Base-by-base conservation (phyloP, 2,329 filamentous ascomycete genomes). In the Cryphonectria parasitica region DNA sequence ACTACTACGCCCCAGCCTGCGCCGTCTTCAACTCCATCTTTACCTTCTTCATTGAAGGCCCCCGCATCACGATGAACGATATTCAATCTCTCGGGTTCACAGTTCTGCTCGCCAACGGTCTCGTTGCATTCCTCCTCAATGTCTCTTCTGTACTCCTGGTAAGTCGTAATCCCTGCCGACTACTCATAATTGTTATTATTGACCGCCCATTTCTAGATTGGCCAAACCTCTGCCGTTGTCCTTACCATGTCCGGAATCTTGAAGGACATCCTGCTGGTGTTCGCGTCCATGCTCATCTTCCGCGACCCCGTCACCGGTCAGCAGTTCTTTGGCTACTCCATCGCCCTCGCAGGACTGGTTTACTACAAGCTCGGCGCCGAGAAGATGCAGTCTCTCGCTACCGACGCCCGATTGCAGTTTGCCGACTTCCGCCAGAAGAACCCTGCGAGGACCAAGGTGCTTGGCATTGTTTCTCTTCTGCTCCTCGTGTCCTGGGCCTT, bases 1-100 rank as follows among this genome's bases (percentile, higher is more conserved):
- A 94, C 86, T 94, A 94, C 85, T 94, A 93, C 76, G 92, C 92
- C 1, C 92, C 92, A 28, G 89, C 92, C 68, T 94, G 92, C 81
- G 91, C 92, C 65, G 82, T 89, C 78, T 93, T 94, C 87, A 94
- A 94, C 83, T 88, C 89, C 76, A 79, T 88, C n/a, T 87, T 92
- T 68, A 90, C 91, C 71, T 82, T 94, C 52, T 82, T 92, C 77
- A 88, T 89, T 80, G 92, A 94, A 80, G 80, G 93, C 7, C 90
- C 90, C 72, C 83, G 82, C 70, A 86, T 93, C 78, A 85, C 85
- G 67, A 87, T 92, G 82, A 83, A 80, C 49, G 90, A 93, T 74
- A 84, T 94, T 71, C 87, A 90, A 82, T 83, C 88, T 70, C 90
- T 94, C 66, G 92, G 92, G 68, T 82, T 90, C 63, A 85, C 88